Evolutionary conservation across 768 basidiomycete species (phyloP), one percentile per base, ranked within the genome.

Genomic region (Lyophyllum shimeji): DNA sequence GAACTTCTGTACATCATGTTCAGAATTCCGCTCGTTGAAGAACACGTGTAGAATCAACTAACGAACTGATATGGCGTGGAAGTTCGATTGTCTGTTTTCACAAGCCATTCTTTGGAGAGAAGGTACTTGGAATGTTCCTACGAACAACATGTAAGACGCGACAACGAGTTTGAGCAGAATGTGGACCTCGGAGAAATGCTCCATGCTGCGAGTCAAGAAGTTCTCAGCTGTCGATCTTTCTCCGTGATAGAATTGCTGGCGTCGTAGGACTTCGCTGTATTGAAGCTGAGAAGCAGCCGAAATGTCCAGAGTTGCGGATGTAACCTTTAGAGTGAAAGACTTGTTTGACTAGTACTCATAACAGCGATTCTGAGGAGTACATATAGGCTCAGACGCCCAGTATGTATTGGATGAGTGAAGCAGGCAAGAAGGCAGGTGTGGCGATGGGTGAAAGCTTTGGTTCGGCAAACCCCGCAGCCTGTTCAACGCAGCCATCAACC

Each of bases 11-110:
- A 33, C 18, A 51, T 45, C 21, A 31, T 27, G 42, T 57, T 56
- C 21, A 52, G 45, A 9, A 50, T 27, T 52, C 7, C 13, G 29
- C 25, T 33, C 8, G 24, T 7, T 20, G 53, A 27, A 31, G 44
- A 37, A 46, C 23, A 39, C 33, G 25, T 33, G 21, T 33, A 34
- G 27, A 53, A 37, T n/a, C n/a, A 40, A 83, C 86, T 63, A 67
- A 91, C 90, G 63, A 90, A 72, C 60, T 92, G 80, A 70, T 90
- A 91, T 31, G 89, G 84, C 1, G 76, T 82, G 1, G 87, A 84
- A 15, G 73, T 80, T 44, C 73, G 73, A 34, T 74, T 73, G 64
- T 90, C 85, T 49, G 79, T 73, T 67, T 87, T 90, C 29, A 82
- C 82, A 12, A 91, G 75, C 90, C 90, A 92, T 68, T 90, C 88